Percentiles rank a stretch among this genome's conserved stretches.
These are phyloP conservation scores for Microcos paniculata DNA, from an alignment of 345 rosid species.

Conservation along the genomic window DNA sequence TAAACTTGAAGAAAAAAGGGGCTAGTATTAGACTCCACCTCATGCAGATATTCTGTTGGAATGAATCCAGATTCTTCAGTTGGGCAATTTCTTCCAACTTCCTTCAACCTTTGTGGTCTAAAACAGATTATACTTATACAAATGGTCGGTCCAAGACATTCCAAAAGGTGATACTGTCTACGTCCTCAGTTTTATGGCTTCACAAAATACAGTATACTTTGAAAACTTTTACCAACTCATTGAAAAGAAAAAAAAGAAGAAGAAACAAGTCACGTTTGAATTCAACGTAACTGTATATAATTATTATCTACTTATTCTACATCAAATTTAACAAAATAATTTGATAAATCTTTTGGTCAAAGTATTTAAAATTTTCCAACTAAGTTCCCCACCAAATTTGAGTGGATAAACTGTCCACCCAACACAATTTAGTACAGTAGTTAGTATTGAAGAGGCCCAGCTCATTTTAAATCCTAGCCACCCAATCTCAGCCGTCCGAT, in stretches of 20 bases:
- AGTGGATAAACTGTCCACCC: not conserved
- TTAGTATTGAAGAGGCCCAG: not conserved
- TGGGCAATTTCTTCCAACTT: constrained; percentile 4
- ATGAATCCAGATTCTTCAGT: constrained; percentile 13
- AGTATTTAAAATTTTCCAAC: not conserved
- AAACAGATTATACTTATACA: not conserved
- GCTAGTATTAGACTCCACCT: constrained; percentile 16
- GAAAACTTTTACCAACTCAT: not conserved
- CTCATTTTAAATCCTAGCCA: not conserved
- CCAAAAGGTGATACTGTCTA: not conserved
- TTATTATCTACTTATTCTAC: not conserved
- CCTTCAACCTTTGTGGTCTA: constrained; percentile 8
- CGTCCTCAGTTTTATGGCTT: not conserved
- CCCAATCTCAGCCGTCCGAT: constrained; percentile 1
- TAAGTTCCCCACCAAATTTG: not conserved
- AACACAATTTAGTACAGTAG: not conserved
- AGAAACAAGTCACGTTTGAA: not conserved
- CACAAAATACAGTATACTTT: not conserved
- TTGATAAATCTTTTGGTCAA: not conserved
- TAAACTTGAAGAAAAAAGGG: not conserved
- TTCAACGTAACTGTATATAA: not conserved
- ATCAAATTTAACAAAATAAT: not conserved
- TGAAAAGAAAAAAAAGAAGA: not conserved
- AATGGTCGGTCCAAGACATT: not conserved
- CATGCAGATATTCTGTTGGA: constrained; percentile 13